Conservation (phyloP, 2,329 filamentous ascomycete genomes). For the Rachicladosporium sp. region DNA sequence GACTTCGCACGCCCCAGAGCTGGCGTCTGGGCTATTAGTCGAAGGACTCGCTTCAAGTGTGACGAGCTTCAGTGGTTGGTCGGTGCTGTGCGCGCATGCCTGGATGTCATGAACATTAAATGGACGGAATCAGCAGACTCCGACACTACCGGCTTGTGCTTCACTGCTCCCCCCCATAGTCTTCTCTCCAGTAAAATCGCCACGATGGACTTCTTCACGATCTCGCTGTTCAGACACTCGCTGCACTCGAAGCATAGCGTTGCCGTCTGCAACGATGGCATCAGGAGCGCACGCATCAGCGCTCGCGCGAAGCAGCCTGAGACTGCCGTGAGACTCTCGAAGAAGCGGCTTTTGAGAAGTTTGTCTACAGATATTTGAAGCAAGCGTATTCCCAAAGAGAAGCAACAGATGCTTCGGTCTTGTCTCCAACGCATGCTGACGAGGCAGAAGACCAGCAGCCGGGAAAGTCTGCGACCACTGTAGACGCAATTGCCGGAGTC, state of each 20-base stretch:
- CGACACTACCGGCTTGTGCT: slow-evolving; percentile 5
- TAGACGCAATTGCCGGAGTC: no score
- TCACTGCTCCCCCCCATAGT: slow-evolving; percentile 8
- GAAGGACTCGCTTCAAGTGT: slow-evolving; percentile 5
- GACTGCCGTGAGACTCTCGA: no score
- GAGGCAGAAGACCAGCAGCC: no score
- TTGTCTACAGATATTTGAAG: no score
- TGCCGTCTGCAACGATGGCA: slow-evolving; percentile 8
- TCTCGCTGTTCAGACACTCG: slow-evolving; percentile 9
- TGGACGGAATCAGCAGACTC: slow-evolving; percentile 11
- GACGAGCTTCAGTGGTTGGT: slow-evolving; percentile 9
- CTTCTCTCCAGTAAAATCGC: slow-evolving; percentile 5
- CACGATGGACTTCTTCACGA: slow-evolving; percentile 14
- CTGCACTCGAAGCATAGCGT: slow-evolving; percentile 8
- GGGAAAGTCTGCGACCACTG: no score
- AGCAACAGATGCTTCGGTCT: no score
- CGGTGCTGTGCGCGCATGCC: slow-evolving; percentile 8
- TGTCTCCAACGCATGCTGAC: no score
- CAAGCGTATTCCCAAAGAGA: no score
- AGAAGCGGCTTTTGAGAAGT: no score
- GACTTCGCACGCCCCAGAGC: background rate
- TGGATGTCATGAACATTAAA: slow-evolving; percentile 8
- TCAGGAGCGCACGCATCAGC: slow-evolving; percentile 9
- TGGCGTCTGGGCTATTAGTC: background rate
- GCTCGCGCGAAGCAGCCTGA: no score